Evolutionary conservation across 805 yeast species (phyloP).

Genomic region (Candida alai): DNA sequence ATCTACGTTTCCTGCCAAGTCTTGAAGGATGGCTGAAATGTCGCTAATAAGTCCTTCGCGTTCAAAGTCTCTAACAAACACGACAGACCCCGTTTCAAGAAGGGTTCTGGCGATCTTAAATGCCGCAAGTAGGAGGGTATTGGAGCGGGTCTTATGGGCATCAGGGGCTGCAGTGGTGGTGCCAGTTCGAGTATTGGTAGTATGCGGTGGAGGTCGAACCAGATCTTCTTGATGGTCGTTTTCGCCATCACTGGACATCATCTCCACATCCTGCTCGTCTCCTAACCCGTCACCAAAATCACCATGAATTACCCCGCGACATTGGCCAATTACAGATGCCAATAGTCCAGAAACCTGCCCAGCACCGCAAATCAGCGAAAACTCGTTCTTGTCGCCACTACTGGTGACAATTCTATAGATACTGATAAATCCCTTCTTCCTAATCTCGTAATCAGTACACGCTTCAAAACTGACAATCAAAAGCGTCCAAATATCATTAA

Average conservation of each 20-base stretch:
- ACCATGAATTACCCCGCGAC: conserved; percentile 3
- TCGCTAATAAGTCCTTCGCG: conserved; percentile 72
- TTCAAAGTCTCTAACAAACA: conserved; percentile 48
- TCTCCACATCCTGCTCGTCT: conserved; percentile 6
- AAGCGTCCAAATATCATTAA: conserved; percentile 46
- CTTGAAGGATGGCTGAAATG: conserved; percentile 30
- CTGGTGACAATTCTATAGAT: conserved; percentile 50
- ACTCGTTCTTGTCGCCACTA: conserved; percentile 1
- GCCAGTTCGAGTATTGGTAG: not conserved
- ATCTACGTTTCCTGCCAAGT: conserved; percentile 13
- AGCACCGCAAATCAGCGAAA: conserved; percentile 28
- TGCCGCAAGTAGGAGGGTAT: conserved; percentile 47
- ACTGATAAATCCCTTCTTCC: conserved; percentile 53
- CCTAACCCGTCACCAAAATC: conserved; percentile 8
- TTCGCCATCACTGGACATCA: conserved; percentile 2
- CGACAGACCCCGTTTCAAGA: conserved; percentile 35
- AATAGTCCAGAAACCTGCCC: conserved; percentile 44
- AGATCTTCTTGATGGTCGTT: conserved; percentile 3
- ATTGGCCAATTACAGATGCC: conserved; percentile 59
- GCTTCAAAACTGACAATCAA: conserved; percentile 66
- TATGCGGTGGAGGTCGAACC: not conserved
- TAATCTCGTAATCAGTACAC: conserved; percentile 62
- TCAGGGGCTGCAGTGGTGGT: conserved; percentile 12
- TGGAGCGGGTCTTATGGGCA: conserved; percentile 22
- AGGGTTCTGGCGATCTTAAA: conserved; percentile 46